phyloP scores from a whole-genome alignment of 2,329 filamentous ascomycete species.

The Stagonosporopsis vannaccii region DNA sequence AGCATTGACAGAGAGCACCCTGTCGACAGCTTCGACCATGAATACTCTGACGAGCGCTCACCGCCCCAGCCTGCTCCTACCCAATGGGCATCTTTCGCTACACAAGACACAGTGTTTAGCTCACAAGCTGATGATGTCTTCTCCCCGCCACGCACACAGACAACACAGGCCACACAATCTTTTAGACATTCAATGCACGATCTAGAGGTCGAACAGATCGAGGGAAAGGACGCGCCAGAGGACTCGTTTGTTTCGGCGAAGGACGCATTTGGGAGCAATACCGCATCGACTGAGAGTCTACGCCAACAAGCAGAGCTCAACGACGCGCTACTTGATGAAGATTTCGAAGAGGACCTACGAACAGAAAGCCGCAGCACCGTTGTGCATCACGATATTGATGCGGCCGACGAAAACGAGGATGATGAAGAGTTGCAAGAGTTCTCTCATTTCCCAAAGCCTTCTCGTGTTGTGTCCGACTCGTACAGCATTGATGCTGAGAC shows the following conservation, averaged over 20 bases:
- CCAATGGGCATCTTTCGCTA: slow-evolving; percentile 44
- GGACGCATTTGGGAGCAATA: slow-evolving; percentile 50
- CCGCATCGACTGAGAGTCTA: slow-evolving; percentile 37
- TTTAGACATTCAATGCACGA: slow-evolving; percentile 35
- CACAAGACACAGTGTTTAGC: slow-evolving; percentile 41
- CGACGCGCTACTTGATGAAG: slow-evolving; percentile 45
- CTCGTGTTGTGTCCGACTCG: slow-evolving; percentile 35
- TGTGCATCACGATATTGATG: slow-evolving; percentile 33
- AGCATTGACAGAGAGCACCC: slow-evolving; percentile 41
- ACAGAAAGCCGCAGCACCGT: slow-evolving; percentile 33
- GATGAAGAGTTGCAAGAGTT: slow-evolving; percentile 22
- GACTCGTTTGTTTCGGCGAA: slow-evolving; percentile 60
- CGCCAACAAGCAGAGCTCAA: slow-evolving; percentile 29
- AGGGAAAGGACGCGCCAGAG: slow-evolving; percentile 41
- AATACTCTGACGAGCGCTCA: slow-evolving; percentile 13
- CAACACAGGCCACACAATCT: slow-evolving; percentile 45
- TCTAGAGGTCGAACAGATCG: slow-evolving; percentile 22
- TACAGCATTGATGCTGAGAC: slow-evolving; percentile 45
- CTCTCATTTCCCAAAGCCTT: slow-evolving; percentile 31
- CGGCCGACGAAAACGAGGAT: slow-evolving; percentile 25
- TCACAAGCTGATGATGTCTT: slow-evolving; percentile 42
- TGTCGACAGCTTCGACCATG: slow-evolving; percentile 29
- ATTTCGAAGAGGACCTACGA: slow-evolving; percentile 28
- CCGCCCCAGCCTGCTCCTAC: slow-evolving; percentile 21
- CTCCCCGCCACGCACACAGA: slow-evolving; percentile 41